Percentiles rank a stretch among this genome's conserved stretches.
Conservation (phyloP, 2,329 filamentous ascomycete species). For the Apiospora hydei region DNA sequence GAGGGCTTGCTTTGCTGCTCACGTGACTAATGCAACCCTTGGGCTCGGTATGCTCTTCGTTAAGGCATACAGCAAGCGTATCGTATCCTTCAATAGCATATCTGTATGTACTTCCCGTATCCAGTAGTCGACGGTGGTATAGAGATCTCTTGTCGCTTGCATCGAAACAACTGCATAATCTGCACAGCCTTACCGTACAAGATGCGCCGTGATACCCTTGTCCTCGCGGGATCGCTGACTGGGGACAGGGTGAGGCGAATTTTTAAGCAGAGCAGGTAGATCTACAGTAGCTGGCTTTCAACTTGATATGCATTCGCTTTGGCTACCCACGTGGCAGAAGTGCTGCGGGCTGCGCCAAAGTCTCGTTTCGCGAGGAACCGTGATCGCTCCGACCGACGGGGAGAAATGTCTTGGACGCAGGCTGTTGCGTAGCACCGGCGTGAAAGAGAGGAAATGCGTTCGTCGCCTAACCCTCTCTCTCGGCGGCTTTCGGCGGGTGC, state of each 20-base stretch:
- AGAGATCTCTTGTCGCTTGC: neutral
- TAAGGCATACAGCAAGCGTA: neutral
- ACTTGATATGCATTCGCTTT: neutral
- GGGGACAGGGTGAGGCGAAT: neutral
- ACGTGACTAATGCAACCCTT: too few relatives aligned
- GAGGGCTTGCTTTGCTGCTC: neutral
- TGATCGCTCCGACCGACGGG: neutral
- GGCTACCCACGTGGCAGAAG: neutral
- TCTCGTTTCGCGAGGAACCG: neutral
- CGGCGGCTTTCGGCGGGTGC: neutral
- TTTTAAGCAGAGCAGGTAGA: neutral
- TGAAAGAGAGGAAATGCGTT: neutral
- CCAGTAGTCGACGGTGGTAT: neutral
- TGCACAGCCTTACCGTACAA: slow-evolving; percentile 5
- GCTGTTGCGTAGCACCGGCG: neutral
- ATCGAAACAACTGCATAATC: slow-evolving; percentile 9
- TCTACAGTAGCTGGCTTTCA: neutral
- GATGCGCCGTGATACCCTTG: neutral
- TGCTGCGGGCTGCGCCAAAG: neutral
- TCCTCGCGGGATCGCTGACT: neutral
- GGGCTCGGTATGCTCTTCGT: too few relatives aligned
- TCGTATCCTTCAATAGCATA: neutral
- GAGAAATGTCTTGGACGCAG: neutral
- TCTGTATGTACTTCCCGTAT: neutral
- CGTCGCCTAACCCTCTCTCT: neutral